Percentiles rank a stretch among this genome's conserved stretches.
These are phyloP conservation scores for Fragaria vesca DNA, from an alignment of 306 rosid genomes.

Conservation along the genomic window DNA sequence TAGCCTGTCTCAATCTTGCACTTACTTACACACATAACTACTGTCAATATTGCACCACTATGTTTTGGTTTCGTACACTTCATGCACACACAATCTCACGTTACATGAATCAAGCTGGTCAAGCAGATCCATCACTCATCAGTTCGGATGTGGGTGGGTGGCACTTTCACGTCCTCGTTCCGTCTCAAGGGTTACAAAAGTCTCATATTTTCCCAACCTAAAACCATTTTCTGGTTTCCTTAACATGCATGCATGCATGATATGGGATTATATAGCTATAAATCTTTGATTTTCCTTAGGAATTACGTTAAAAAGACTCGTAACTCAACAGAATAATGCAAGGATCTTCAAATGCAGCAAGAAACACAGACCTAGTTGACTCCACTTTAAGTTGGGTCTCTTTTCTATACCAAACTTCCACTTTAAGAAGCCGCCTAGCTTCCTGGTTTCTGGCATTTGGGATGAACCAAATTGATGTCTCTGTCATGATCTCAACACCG, in stretches of 20 bases:
- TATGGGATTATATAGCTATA: neutral
- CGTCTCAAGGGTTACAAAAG: neutral
- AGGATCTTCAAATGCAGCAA: neutral
- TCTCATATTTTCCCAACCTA: neutral
- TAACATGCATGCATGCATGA: neutral
- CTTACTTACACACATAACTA: neutral
- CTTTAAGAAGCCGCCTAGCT: conserved; percentile 13
- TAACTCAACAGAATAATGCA: neutral
- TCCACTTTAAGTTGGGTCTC: conserved; percentile 11
- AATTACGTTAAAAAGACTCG: neutral
- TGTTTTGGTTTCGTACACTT: neutral
- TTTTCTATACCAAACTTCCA: conserved; percentile 19
- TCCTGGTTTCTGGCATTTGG: neutral
- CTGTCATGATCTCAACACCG: conserved; percentile 4
- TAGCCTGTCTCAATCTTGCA: neutral
- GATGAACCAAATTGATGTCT: conserved; percentile 2
- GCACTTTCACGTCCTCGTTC: neutral
- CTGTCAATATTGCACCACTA: neutral
- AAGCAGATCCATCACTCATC: neutral
- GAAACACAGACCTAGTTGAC: neutral
- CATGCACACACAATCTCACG: neutral
- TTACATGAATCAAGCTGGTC: neutral
- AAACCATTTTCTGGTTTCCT: neutral
- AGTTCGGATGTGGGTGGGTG: neutral
- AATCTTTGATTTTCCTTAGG: neutral